A percentile compares a stretch with the other conserved stretches of the same genome.
Evolutionary conservation across 2,329 filamentous ascomycete species (phyloP).

Genomic region (Aureobasidium sp.): DNA sequence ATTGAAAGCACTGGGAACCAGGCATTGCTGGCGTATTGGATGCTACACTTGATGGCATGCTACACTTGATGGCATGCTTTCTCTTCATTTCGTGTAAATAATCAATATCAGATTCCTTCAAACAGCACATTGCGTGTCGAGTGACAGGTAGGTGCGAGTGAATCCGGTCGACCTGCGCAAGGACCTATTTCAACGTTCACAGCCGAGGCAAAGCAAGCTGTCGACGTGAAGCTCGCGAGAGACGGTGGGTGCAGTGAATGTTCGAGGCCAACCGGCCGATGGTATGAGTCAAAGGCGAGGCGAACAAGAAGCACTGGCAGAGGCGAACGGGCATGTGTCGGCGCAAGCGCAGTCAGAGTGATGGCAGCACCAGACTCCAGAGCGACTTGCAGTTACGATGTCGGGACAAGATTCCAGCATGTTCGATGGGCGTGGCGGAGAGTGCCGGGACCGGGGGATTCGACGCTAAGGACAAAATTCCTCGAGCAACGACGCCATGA

Average conservation of each 20-base stretch:
- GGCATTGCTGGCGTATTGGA: background rate
- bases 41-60: background rate
- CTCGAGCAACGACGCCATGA: slow-evolving; percentile 13
- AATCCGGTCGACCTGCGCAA: background rate
- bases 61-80: background rate
- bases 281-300: background rate
- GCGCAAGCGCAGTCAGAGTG: background rate
- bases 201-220: background rate
- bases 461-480: slow-evolving; percentile 11
- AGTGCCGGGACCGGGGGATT: background rate
- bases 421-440: slow-evolving; percentile 9
- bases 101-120: background rate
- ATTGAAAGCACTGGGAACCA: background rate
- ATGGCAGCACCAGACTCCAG: background rate
- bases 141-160: no score
- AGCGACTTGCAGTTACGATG: background rate
- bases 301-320: background rate
- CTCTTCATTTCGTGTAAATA: background rate
- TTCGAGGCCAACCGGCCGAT: background rate
- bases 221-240: background rate
- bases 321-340: slow-evolving; percentile 4
- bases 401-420: slow-evolving; percentile 5
- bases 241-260: no score
- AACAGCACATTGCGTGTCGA: background rate
- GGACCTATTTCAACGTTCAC: background rate